Conservation (phyloP, 2,329 filamentous ascomycete species). For the Sporothrix protearum region DNA sequence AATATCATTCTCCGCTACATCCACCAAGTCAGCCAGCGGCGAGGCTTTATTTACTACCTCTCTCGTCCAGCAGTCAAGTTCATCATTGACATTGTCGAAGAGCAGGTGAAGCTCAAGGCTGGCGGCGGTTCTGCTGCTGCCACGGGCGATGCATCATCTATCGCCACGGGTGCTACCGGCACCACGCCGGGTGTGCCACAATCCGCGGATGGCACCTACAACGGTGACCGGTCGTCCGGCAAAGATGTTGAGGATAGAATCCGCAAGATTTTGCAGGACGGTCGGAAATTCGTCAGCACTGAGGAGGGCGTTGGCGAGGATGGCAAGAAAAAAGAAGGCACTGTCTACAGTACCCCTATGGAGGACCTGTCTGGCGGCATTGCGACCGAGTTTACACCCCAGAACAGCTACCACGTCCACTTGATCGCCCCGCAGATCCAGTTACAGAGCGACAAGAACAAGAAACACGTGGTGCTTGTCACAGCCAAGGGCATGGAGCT, state of each 20-base stretch:
- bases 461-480: conserved; percentile 92
- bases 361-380: conserved; percentile 71
- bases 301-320: conserved; percentile 43
- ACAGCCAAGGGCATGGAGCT: conserved; percentile 97
- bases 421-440: conserved; percentile 97
- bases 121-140: background rate
- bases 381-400: conserved; percentile 79
- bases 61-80: conserved; percentile 95
- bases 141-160: conserved; percentile 26
- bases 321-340: conserved; percentile 26
- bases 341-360: conserved; percentile 43
- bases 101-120: conserved; percentile 72
- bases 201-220: conserved; percentile 37
- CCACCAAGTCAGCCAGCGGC: conserved; percentile 91
- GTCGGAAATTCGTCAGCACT: conserved; percentile 74
- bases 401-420: conserved; percentile 91
- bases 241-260: conserved; percentile 78
- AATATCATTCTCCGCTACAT: conserved; percentile 97
- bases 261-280: conserved; percentile 78
- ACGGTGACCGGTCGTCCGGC: conserved; percentile 55
- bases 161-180: conserved; percentile 27
- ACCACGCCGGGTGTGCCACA: conserved; percentile 31
- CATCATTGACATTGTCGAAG: conserved; percentile 94
- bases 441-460: conserved; percentile 96
- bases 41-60: conserved; percentile 97